A percentile compares a stretch with the other conserved stretches of the same genome.
These are phyloP conservation scores for Solanum chacoense DNA, from an alignment of 305 asterid species.

Conservation along the genomic window DNA sequence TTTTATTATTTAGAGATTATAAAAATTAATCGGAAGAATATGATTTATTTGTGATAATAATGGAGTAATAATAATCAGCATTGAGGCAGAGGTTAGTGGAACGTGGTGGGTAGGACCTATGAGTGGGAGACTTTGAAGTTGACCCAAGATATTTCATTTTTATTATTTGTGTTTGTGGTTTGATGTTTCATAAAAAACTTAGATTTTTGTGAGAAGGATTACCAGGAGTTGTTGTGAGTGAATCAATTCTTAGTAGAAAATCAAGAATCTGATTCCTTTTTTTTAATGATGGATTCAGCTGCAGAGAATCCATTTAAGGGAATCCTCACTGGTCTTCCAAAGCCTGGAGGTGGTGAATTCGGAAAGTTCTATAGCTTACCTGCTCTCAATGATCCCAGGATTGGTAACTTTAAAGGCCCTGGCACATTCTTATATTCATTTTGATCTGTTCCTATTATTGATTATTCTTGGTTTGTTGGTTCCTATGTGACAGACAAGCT, in stretches of 20 bases:
- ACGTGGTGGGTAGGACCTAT: slow-evolving; percentile 6
- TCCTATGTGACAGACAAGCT: slow-evolving; percentile 51
- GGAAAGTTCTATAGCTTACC: slow-evolving; percentile 89
- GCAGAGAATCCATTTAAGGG: slow-evolving; percentile 65
- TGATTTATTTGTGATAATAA: not conserved
- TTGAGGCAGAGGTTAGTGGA: not conserved
- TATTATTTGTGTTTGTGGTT: not conserved
- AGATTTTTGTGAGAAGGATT: not conserved
- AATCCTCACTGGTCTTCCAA: slow-evolving; percentile 70
- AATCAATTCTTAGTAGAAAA: slow-evolving; percentile 2
- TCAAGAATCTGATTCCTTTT: slow-evolving; percentile 2
- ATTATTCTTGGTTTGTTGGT: not conserved
- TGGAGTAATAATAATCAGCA: not conserved
- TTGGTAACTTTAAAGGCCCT: slow-evolving; percentile 32
- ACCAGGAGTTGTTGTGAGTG: not conserved
- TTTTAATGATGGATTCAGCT: slow-evolving; percentile 20
- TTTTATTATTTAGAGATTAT: not conserved
- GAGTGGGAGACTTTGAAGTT: slow-evolving; percentile 1
- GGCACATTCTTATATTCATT: not conserved
- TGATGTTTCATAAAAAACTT: not conserved
- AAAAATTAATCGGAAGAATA: not conserved
- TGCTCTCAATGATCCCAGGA: slow-evolving; percentile 78
- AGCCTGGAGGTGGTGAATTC: slow-evolving; percentile 92
- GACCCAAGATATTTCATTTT: slow-evolving; percentile 6
- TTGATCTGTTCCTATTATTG: not conserved